Conservation (phyloP, 805 yeast species). For the Starmerella sp. region DNA sequence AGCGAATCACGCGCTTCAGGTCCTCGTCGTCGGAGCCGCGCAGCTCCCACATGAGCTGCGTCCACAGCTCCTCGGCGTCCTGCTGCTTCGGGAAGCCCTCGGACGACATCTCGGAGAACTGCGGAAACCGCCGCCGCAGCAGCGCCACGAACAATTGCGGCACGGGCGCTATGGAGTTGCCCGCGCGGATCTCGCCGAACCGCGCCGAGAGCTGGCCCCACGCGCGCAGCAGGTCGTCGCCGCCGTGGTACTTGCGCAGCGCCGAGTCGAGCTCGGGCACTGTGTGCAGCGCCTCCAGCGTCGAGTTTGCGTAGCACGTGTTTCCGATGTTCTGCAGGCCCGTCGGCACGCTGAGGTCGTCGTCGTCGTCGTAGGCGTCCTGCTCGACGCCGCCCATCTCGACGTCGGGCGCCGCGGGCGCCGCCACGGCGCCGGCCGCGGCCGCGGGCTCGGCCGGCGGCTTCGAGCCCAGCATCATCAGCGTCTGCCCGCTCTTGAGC, state of each 20-base stretch:
- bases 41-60: conserved; percentile 55
- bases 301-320: conserved; percentile 66
- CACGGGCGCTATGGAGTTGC: conserved; percentile 36
- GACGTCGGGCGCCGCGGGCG: conserved; percentile 53
- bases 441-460: conserved; percentile 25
- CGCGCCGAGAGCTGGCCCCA: conserved; percentile 27
- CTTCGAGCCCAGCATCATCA: conserved; percentile 91
- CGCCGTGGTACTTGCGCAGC: conserved; percentile 33
- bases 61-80: conserved; percentile 94
- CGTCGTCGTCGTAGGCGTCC: conserved; percentile 24
- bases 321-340: conserved; percentile 65
- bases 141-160: conserved; percentile 54
- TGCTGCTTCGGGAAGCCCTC: conserved; percentile 80
- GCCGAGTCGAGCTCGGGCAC: conserved; percentile 41
- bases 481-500: conserved; percentile 51
- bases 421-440: conserved; percentile 18
- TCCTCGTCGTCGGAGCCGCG: conserved; percentile 28
- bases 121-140: conserved; percentile 61
- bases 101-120: conserved; percentile 64
- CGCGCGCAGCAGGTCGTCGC: conserved; percentile 28
- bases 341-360: conserved; percentile 38
- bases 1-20: conserved; percentile 27
- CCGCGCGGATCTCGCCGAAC: conserved; percentile 24
- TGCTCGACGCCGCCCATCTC: conserved; percentile 33
- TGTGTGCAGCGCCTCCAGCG: conserved; percentile 45